These are phyloP conservation scores for Lactuca saligna DNA, from an alignment of 129 eudicot species.

Conservation along the genomic window DNA sequence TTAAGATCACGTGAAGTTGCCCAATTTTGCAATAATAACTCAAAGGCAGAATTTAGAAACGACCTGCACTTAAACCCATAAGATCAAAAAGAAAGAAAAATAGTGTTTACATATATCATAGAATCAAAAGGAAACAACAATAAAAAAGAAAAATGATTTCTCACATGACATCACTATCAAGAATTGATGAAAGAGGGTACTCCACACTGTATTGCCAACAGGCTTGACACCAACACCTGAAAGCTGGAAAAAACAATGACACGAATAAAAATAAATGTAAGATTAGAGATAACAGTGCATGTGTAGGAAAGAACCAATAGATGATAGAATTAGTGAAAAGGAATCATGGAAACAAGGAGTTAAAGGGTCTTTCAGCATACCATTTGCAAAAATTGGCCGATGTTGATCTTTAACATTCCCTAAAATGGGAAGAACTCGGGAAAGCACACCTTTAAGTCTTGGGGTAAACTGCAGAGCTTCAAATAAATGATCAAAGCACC, in stretches of 20 bases:
- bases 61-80: conserved; percentile 63
- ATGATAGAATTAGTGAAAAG: too few species aligned
- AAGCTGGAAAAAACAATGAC: conserved; percentile 48
- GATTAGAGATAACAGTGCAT: neutral
- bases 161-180: conserved; percentile 95
- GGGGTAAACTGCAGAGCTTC: conserved; percentile 94
- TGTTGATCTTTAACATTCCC: conserved; percentile 91
- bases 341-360: neutral
- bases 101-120: conserved; percentile 1
- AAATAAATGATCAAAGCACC: conserved; percentile 28
- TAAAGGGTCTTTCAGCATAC: conserved; percentile 33
- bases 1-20: conserved; percentile 91
- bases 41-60: conserved; percentile 90
- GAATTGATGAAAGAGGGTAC: conserved; percentile 51
- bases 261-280: neutral
- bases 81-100: conserved; percentile 24
- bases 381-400: conserved; percentile 90
- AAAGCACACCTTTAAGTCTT: conserved; percentile 87
- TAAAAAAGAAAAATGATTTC: conserved; percentile 26
- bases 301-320: too few species aligned
- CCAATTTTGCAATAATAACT: conserved; percentile 93
- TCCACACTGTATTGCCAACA: conserved; percentile 82
- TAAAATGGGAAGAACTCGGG: conserved; percentile 84
- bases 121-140: conserved; percentile 20
- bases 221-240: conserved; percentile 99